Evolutionary conservation across 2,329 filamentous ascomycete species (phyloP).

Genomic region (Lasiodiplodia gonubiensis): DNA sequence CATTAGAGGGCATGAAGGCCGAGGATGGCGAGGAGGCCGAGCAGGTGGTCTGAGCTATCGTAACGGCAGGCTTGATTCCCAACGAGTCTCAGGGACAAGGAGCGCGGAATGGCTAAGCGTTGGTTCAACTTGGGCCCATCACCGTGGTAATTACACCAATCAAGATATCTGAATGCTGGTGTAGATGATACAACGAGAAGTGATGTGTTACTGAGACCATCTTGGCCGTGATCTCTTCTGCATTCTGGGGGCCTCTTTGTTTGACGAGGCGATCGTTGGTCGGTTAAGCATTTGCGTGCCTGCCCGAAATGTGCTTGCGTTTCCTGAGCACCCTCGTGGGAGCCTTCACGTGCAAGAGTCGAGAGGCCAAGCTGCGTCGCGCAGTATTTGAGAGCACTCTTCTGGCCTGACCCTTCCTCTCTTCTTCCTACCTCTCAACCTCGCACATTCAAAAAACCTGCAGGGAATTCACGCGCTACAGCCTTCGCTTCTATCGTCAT

Average conservation of each 20-base stretch:
- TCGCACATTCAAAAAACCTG: neutral
- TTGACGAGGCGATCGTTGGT: neutral
- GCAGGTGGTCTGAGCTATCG: neutral
- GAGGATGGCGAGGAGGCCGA: neutral
- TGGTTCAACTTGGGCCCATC: neutral
- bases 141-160: neutral
- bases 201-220: neutral
- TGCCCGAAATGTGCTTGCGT: neutral
- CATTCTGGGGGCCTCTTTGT: no score
- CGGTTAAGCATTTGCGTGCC: neutral
- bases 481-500: neutral
- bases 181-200: neutral
- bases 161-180: neutral
- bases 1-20: neutral
- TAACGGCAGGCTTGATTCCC: neutral
- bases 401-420: slow-evolving; percentile 2
- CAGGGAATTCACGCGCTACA: neutral
- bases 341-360: neutral
- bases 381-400: neutral
- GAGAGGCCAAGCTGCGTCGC: neutral
- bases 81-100: neutral
- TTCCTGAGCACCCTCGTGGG: neutral
- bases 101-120: neutral
- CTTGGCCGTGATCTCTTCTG: neutral
- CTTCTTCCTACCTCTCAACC: neutral